phyloP scores from a whole-genome alignment of 1,139 yeast genomes.

The Fermentozyma sake region DNA sequence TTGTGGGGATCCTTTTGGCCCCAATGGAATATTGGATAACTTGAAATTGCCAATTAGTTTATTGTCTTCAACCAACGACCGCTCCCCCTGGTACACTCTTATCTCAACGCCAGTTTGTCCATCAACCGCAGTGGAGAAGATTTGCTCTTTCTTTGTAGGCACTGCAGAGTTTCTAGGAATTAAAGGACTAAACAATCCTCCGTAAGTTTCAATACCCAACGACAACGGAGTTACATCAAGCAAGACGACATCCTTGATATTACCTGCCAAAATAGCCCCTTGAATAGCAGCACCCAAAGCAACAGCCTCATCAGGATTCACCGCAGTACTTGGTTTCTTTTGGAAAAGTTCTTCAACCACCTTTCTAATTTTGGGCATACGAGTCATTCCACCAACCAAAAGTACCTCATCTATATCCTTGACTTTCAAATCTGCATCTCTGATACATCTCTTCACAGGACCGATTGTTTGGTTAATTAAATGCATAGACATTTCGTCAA shows the following conservation, averaged over 20 bases:
- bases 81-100: conserved; percentile 75
- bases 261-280: conserved; percentile 74
- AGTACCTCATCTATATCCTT: conserved; percentile 67
- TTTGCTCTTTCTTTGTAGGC: conserved; percentile 67
- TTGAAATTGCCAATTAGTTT: conserved; percentile 70
- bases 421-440: conserved; percentile 62
- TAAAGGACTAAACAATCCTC: conserved; percentile 74
- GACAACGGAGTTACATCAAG: conserved; percentile 78
- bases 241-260: conserved; percentile 62
- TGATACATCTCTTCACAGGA: conserved; percentile 63
- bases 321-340: conserved; percentile 57
- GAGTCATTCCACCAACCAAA: conserved; percentile 80
- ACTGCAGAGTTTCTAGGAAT: conserved; percentile 74
- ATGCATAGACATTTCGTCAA: conserved; percentile 59
- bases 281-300: conserved; percentile 84
- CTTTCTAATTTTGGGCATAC: conserved; percentile 71
- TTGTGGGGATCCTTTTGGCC: conserved; percentile 76
- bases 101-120: conserved; percentile 79
- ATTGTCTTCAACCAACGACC: conserved; percentile 69
- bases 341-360: conserved; percentile 55
- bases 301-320: conserved; percentile 83
- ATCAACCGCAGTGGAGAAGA: conserved; percentile 81
- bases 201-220: conserved; percentile 76
- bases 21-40: conserved; percentile 60
- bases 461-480: conserved; percentile 58